phyloP scores from a whole-genome alignment of 1,139 yeast species.

The Taphrina wiesneri region DNA sequence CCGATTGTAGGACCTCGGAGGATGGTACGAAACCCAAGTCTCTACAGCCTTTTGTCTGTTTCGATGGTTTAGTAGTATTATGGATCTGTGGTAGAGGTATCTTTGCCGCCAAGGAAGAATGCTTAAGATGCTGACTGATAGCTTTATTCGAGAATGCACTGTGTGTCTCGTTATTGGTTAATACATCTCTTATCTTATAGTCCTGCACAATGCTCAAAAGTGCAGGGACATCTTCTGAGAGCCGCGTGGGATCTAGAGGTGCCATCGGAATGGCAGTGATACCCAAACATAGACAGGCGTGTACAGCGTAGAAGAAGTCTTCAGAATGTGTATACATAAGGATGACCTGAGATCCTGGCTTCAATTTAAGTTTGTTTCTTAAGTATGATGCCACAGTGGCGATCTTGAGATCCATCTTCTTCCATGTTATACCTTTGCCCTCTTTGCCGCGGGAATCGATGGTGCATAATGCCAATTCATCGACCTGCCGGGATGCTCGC shows the following conservation, averaged over 20 bases:
- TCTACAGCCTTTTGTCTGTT: constrained; percentile 54
- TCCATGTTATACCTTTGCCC: constrained; percentile 74
- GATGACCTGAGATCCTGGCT: constrained; percentile 70
- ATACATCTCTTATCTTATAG: constrained; percentile 67
- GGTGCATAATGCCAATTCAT: constrained; percentile 76
- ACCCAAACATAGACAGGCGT: constrained; percentile 84
- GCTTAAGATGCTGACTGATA: constrained; percentile 64
- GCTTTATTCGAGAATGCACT: constrained; percentile 65
- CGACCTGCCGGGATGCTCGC: constrained; percentile 72
- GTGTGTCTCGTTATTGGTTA: constrained; percentile 79
- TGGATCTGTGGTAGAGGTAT: constrained; percentile 56
- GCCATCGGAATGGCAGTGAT: constrained; percentile 76
- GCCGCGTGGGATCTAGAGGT: constrained; percentile 67
- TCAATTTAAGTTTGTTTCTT: constrained; percentile 53
- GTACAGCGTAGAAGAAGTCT: constrained; percentile 77
- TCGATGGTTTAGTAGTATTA: constrained; percentile 68
- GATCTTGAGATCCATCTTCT: constrained; percentile 72
- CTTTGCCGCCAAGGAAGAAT: constrained; percentile 50
- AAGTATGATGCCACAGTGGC: constrained; percentile 69
- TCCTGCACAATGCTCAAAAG: constrained; percentile 67
- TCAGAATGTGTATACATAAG: constrained; percentile 86
- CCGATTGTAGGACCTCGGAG: constrained; percentile 42
- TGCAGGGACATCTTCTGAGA: constrained; percentile 74
- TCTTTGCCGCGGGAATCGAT: constrained; percentile 52
- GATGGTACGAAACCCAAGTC: constrained; percentile 48